phyloP scores from a whole-genome alignment of 352 stramenopile species.

The Phytophthora melonis region DNA sequence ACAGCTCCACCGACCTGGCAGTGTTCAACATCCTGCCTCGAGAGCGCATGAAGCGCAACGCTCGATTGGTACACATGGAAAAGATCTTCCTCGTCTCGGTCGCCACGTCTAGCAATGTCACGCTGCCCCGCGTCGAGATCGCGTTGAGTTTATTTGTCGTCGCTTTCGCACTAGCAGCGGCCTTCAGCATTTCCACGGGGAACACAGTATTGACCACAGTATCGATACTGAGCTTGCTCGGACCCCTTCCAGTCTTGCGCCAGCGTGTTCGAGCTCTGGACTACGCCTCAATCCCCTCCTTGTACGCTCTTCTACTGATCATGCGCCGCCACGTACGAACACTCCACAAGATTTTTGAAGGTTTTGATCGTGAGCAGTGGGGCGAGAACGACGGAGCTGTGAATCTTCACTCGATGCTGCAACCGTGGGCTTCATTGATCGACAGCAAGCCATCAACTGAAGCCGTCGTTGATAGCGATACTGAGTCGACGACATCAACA shows the following conservation, averaged over 20 bases:
- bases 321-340: slow-evolving; percentile 53
- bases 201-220: background rate
- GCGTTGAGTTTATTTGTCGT: slow-evolving; percentile 15
- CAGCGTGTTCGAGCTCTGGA: slow-evolving; percentile 46
- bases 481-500: slow-evolving; percentile 30
- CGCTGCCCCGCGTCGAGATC: slow-evolving; percentile 37
- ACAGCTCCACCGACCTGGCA: slow-evolving; percentile 54
- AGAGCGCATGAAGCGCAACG: slow-evolving; percentile 58
- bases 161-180: slow-evolving; percentile 11
- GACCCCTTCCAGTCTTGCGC: slow-evolving; percentile 7
- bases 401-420: slow-evolving; percentile 70
- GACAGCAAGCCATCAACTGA: slow-evolving; percentile 1
- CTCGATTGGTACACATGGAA: slow-evolving; percentile 56
- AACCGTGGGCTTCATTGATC: slow-evolving; percentile 36
- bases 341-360: slow-evolving; percentile 66
- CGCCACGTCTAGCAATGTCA: slow-evolving; percentile 51
- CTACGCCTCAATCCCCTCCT: slow-evolving; percentile 62
- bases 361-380: slow-evolving; percentile 65
- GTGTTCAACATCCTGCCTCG: slow-evolving; percentile 62
- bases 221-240: background rate
- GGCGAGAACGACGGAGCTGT: slow-evolving; percentile 75
- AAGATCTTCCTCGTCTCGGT: slow-evolving; percentile 70
- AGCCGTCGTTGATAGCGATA: slow-evolving; percentile 32
- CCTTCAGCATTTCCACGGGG: slow-evolving; percentile 14
- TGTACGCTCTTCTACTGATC: slow-evolving; percentile 55